Evolutionary conservation across 106 monocot genomes (phyloP), one percentile per base, ranked within the genome.

Genomic region (Allium fistulosum): DNA sequence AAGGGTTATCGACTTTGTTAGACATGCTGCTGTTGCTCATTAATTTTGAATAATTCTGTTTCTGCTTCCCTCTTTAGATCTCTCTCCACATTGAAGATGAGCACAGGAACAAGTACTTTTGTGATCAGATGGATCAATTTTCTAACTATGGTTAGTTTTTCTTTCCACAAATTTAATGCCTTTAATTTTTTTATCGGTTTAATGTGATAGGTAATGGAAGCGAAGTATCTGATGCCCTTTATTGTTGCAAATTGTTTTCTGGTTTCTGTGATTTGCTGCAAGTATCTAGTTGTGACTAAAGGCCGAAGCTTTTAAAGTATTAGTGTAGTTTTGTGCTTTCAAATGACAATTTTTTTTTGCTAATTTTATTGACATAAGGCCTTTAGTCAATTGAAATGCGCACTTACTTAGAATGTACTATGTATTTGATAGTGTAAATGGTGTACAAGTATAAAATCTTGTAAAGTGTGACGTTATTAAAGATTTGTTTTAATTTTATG

Each of bases 111-210:
- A 9, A 90, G 89, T 85, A 80, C 73, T 63, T 90, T 90, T 75
- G 82, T 90, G 61, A 85, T 90, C 52, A 77, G 90, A 69, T 90
- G 85, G 90, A 83, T 85, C 77, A 90, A 90, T 62, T 90, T 85
- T 53, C 71, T 90, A 74, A 83, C 85, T 58, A 82, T 85, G 85
- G 89, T 89, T 26, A 67, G 67, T 67, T 50, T 26, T 67, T 67
- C 52, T 26, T 26, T 2, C 17, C 37, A 16, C 45, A 46, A 12
- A 46, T 16, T 4, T 46, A 6, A 0, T 2, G 22, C 8, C 46
- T 46, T 63, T 45, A 46, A 11, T 63, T 46, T 11, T 37, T 45
- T 10, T 0, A 11, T 66, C 1, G 22, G 1, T 22, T 22, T 22
- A 22, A 22, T 22, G 22, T 22, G 1, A 22, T 22, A 22, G 22